These are phyloP conservation scores for Aquilaria sinensis DNA, from an alignment of 345 rosid species.

Conservation along the genomic window DNA sequence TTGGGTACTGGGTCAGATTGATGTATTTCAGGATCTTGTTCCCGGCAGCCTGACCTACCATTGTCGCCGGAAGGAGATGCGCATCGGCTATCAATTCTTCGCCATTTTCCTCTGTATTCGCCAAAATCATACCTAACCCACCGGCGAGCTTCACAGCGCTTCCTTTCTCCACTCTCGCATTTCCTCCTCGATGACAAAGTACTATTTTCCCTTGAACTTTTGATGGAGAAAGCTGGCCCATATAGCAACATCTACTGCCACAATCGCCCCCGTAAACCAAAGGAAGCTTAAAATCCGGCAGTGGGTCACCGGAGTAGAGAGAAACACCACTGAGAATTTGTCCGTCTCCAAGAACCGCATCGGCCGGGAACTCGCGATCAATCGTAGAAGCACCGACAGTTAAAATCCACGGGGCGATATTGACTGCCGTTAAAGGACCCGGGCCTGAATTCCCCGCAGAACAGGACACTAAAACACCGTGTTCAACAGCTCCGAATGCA, in stretches of 20 bases:
- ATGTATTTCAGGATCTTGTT: slow-evolving; percentile 42
- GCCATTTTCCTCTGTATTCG: slow-evolving; percentile 51
- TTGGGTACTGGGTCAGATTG: slow-evolving; percentile 30
- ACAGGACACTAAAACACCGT: slow-evolving; percentile 74
- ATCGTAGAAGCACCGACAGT: slow-evolving; percentile 87
- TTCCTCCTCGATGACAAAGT: slow-evolving; percentile 65
- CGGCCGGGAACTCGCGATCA: slow-evolving; percentile 83
- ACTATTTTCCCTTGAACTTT: slow-evolving; percentile 55
- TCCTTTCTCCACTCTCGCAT: slow-evolving; percentile 60
- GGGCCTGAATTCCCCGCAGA: slow-evolving; percentile 96
- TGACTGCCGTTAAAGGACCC: slow-evolving; percentile 57
- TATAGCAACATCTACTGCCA: slow-evolving; percentile 49
- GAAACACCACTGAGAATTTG: slow-evolving; percentile 54
- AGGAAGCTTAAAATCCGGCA: slow-evolving; percentile 35
- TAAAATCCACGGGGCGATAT: slow-evolving; percentile 90
- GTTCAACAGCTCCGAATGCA: slow-evolving; percentile 58
- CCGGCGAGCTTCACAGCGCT: slow-evolving; percentile 64
- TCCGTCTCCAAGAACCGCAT: slow-evolving; percentile 64
- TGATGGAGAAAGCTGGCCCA: slow-evolving; percentile 31
- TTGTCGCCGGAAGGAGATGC: slow-evolving; percentile 56
- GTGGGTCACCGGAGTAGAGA: slow-evolving; percentile 50
- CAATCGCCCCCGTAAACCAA: slow-evolving; percentile 60
- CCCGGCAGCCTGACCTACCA: slow-evolving; percentile 52
- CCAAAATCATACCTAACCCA: slow-evolving; percentile 67
- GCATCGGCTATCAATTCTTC: slow-evolving; percentile 78